Conservation (phyloP, 139 green algal species). For the Closterium sp. region DNA sequence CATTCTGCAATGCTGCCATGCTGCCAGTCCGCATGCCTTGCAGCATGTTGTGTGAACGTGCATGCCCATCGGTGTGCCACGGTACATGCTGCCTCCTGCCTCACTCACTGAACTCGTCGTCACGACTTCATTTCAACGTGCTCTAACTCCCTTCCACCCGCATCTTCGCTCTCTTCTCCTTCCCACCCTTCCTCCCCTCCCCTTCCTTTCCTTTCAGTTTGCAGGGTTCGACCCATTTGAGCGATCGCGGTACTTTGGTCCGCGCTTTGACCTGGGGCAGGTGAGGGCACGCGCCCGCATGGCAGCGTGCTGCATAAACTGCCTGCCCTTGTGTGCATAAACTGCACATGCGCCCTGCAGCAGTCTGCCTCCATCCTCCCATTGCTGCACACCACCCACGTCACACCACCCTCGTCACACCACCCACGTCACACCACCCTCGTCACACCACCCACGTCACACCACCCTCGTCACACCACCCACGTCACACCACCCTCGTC, state of each 20-base stretch:
- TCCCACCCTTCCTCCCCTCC: neutral
- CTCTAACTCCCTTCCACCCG: too few relatives aligned
- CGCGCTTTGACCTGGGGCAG: constrained; percentile 24
- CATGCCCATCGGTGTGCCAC: too few relatives aligned
- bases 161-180: neutral
- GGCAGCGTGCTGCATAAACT: neutral
- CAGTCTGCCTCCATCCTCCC: neutral
- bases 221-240: constrained; percentile 42
- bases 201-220: constrained; percentile 10
- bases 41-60: too few relatives aligned
- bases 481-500: too few relatives aligned
- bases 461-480: too few relatives aligned
- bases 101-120: too few relatives aligned
- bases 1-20: neutral
- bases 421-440: too few relatives aligned
- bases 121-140: too few relatives aligned
- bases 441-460: too few relatives aligned
- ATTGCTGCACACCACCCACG: neutral
- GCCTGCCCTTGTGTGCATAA: neutral
- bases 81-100: too few relatives aligned
- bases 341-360: neutral
- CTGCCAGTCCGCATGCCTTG: neutral
- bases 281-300: neutral
- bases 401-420: too few relatives aligned
- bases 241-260: constrained; percentile 43